These are phyloP conservation scores for Zygotorulaspora sp. DNA, from an alignment of 805 yeast genomes.

Conservation along the genomic window DNA sequence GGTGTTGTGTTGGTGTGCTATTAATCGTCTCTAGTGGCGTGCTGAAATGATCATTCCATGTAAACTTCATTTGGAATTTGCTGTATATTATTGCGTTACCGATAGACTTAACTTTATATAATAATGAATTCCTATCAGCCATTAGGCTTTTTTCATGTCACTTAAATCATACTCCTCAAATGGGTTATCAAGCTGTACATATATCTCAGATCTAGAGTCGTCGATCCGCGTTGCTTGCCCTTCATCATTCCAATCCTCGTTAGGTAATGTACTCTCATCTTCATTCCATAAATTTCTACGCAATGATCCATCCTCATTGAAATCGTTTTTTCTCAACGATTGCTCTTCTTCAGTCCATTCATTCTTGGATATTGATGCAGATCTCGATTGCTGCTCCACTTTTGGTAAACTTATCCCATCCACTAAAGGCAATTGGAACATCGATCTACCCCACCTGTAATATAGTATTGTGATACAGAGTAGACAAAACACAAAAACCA, in stretches of 20 bases:
- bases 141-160: too few relatives aligned
- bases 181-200: too few relatives aligned
- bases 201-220: too few relatives aligned
- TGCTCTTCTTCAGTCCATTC: neutral
- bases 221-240: too few relatives aligned
- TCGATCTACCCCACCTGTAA: slow-evolving; percentile 54
- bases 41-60: slow-evolving; percentile 9
- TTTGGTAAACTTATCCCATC: slow-evolving; percentile 20
- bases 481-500: slow-evolving; percentile 51
- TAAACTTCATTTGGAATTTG: too few relatives aligned
- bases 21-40: slow-evolving; percentile 29
- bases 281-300: too few relatives aligned
- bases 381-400: neutral
- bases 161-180: too few relatives aligned
- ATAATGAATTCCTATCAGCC: too few relatives aligned
- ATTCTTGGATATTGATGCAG: neutral
- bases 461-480: slow-evolving; percentile 47
- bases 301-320: too few relatives aligned
- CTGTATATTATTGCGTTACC: too few relatives aligned
- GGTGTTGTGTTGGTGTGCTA: slow-evolving; percentile 35
- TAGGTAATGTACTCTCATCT: too few relatives aligned
- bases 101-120: too few relatives aligned
- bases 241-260: slow-evolving; percentile 1
- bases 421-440: slow-evolving; percentile 59
- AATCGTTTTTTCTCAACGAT: neutral